Conservation (phyloP, 495 filamentous ascomycete species). For the Antarctomyces pellizariae region DNA sequence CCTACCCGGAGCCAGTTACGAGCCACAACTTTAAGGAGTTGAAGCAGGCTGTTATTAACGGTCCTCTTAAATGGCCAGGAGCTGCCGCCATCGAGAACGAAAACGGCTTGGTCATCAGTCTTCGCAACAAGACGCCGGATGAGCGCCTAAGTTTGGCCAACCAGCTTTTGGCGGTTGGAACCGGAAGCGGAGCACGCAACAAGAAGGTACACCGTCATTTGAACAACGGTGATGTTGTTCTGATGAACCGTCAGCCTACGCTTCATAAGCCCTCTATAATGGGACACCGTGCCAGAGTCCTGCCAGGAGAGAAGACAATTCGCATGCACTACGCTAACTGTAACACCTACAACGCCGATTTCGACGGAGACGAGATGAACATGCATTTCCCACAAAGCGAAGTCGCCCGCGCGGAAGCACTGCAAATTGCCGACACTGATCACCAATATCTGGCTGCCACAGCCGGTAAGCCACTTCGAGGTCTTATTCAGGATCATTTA, state of each 20-base stretch:
- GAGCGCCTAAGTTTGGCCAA: slow-evolving; percentile 74
- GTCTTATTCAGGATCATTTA: slow-evolving; percentile 96
- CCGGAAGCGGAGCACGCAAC: slow-evolving; percentile 51
- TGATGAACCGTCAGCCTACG: slow-evolving; percentile 99
- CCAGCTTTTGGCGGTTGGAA: slow-evolving; percentile 65
- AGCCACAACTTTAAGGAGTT: slow-evolving; percentile 90
- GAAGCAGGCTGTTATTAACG: slow-evolving; percentile 92
- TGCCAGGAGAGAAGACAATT: slow-evolving; percentile 87
- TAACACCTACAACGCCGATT: slow-evolving; percentile 99
- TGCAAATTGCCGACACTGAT: slow-evolving; percentile 84
- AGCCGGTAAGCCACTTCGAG: slow-evolving; percentile 80
- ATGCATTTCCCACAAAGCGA: slow-evolving; percentile 99
- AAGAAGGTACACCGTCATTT: slow-evolving; percentile 97
- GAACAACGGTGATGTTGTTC: slow-evolving; percentile 82
- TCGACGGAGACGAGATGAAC: slow-evolving; percentile 99
- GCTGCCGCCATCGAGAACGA: slow-evolving; percentile 90
- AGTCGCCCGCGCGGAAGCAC: slow-evolving; percentile 72
- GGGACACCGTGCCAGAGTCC: slow-evolving; percentile 80
- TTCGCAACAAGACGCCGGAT: slow-evolving; percentile 64
- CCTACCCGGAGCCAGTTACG: slow-evolving; percentile 92
- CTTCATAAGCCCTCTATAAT: slow-evolving; percentile 99
- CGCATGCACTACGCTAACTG: slow-evolving; percentile 99
- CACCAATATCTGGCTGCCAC: slow-evolving; percentile 92
- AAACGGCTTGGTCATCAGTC: slow-evolving; percentile 69
- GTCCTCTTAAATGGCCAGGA: slow-evolving; percentile 80